Evolutionary conservation across 768 basidiomycete genomes (phyloP), one percentile per base, ranked within the genome.

Genomic region (Lactarius sp.): DNA sequence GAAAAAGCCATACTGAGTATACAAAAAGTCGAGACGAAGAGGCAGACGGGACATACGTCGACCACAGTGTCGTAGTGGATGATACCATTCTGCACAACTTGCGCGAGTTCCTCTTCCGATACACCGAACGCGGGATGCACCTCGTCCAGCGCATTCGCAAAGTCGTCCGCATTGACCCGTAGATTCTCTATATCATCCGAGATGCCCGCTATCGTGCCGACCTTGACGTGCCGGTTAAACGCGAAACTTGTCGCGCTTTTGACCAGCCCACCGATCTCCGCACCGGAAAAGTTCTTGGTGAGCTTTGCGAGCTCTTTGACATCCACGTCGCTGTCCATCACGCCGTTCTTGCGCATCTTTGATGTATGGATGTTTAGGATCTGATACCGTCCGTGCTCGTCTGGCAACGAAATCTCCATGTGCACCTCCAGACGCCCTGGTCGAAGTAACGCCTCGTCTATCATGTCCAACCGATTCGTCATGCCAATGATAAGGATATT

Each of bases 401-500:
- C 96, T 0, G 97, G 97, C 0, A 99, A 81, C 3, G 95, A 98
- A 65, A 99, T 98, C 76, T 99, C 97, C 88, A 99, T 97, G 76
- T 98, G 97, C 14, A 98, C 95, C 74, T 99, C 97, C 52, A 99
- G 87, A 80, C 97, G 95, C 49, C 97, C 97, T 1, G 97, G 95
- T 70, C 97, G 94, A 6, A 98, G 82, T 2, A 98, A 83, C 8
- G 96, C 97, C 72, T 99, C 97, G 71, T 99, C 97, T 69, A 99
- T 98, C 95, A 99, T 93, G 79, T 99, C 97, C 49, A 85, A 77
- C 64, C 97, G 88, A 75, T 99, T 98, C 52, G 96, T 99, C 97
- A 99, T 99, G 70, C 97, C 97, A 69, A 99, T 99, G 69, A 99
- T 90, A 70, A 99, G 88, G 65, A 99, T 96, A 76, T 99, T 99